Conservation (phyloP, 1,284 basidiomycete species). For the Apiotrichum domesticum region DNA sequence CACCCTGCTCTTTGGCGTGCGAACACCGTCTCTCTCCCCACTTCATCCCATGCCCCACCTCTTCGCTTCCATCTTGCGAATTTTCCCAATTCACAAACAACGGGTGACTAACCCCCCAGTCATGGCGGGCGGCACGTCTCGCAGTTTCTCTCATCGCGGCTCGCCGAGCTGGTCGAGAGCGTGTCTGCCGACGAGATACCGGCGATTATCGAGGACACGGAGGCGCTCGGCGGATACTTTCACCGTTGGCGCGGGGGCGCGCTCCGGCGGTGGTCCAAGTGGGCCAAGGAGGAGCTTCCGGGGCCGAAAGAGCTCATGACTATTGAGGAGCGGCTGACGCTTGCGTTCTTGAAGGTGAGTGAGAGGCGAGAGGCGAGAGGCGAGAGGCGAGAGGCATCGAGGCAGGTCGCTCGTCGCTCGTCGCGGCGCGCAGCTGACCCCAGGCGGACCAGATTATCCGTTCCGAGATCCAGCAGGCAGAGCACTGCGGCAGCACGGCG, state of each 20-base stretch:
- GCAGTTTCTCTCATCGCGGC: conserved; percentile 67
- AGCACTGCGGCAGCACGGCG: conserved; percentile 70
- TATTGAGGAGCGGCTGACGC: conserved; percentile 72
- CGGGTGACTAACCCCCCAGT: conserved; percentile 43
- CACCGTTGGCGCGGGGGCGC: conserved; percentile 75
- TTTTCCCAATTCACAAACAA: no score
- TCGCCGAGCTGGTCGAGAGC: conserved; percentile 72
- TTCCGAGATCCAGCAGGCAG: conserved; percentile 52
- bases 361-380: no score
- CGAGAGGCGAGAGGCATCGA: neutral
- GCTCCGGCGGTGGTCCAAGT: conserved; percentile 46
- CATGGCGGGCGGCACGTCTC: conserved; percentile 75
- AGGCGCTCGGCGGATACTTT: conserved; percentile 70
- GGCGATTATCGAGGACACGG: conserved; percentile 68
- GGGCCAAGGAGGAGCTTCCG: conserved; percentile 5
- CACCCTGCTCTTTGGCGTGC: no score
- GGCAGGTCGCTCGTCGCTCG: no score
- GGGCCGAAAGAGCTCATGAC: conserved; percentile 53
- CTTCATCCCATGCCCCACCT: conserved; percentile 7
- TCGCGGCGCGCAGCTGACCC: neutral
- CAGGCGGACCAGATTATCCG: conserved; percentile 59
- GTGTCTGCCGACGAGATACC: conserved; percentile 63
- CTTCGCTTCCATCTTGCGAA: neutral
- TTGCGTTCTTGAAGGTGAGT: conserved; percentile 76
- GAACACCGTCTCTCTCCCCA: neutral